Evolutionary conservation across 345 rosid genomes (phyloP).

Genomic region (Populus davidiana): DNA sequence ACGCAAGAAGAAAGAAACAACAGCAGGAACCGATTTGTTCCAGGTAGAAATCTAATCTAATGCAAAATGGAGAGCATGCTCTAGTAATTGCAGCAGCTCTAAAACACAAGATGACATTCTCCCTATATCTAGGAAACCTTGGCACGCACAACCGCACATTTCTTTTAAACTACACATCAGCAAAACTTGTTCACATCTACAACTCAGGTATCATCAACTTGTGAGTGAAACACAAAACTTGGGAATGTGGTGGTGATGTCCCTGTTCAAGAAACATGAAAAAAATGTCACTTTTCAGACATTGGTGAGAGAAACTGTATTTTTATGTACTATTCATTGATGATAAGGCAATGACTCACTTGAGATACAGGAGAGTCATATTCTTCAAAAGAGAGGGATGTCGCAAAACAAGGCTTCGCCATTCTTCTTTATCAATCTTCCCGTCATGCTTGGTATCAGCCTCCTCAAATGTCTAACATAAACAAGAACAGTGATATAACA

Average conservation of each 20-base stretch:
- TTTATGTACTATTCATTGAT: not conserved
- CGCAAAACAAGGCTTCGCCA: slow-evolving; percentile 93
- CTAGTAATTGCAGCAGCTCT: not conserved
- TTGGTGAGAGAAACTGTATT: not conserved
- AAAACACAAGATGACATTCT: not conserved
- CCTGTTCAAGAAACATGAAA: not conserved
- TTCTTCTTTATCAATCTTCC: slow-evolving; percentile 91
- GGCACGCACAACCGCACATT: not conserved
- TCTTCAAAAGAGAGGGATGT: slow-evolving; percentile 88
- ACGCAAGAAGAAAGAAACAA: not conserved
- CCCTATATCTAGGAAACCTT: not conserved
- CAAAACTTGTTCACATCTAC: not conserved
- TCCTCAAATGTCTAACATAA: slow-evolving; percentile 86
- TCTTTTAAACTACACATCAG: not conserved
- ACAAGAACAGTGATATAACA: not conserved
- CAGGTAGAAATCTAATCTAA: not conserved
- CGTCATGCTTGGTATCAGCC: slow-evolving; percentile 97
- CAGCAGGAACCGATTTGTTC: not conserved
- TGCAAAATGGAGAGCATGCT: not conserved
- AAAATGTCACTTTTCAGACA: not conserved
- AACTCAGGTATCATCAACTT: slow-evolving; percentile 26
- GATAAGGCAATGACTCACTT: not conserved
- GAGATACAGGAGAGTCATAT: slow-evolving; percentile 32
- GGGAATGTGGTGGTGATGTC: slow-evolving; percentile 32
- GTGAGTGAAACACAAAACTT: slow-evolving; percentile 30